Base-by-base conservation (phyloP, 345 rosid genomes). In the Rubroshorea leprosula region DNA sequence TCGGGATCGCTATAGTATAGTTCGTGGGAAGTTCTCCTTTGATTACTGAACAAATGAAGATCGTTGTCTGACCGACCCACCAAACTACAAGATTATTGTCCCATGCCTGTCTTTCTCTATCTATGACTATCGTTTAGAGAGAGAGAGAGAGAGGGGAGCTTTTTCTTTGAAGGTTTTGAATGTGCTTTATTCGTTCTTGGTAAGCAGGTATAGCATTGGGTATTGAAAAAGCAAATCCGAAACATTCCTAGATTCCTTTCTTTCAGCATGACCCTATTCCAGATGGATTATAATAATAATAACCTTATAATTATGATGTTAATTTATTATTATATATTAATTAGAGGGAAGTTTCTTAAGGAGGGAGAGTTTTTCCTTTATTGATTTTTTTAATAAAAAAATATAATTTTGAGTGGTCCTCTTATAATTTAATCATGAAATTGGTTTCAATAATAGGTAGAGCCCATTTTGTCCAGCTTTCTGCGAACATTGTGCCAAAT, bases 151-250 rank as follows among this genome's bases (percentile, higher is more conserved):
- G 43, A 50, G 69, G 66, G 59, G 12, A 13, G 53, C 35, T 35
- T 49, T 60, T 18, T 44, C 43, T 58, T 76, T 76, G 69, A 70
- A 55, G 72, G 72, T 68, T 68, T 83, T 80, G 84, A 72, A 78
- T 65, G 67, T 69, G 76, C 87, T 79, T 84, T 84, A 77, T 80
- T 80, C 83, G 62, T 63, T 77, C 64, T 74, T 70, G 83, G 79
- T 73, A 70, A 73, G 70, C 78, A 65, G n/a, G n/a, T n/a, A n/a
- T n/a, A n/a, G 76, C 81, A 70, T 84, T 72, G 87, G 82, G 76
- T 76, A 70, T 78, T 66, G 76, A 76, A 81, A 84, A 84, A 84
- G 83, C 76, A 72, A 70, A 72, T 53, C 65, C 66, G 53, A 75
- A 68, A 67, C 49, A 68, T 50, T 64, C 18, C 41, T 49, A 68